Percentiles rank a stretch among this genome's conserved stretches.
phyloP scores from a whole-genome alignment of 768 basidiomycete species.

The Mycena floridula region DNA sequence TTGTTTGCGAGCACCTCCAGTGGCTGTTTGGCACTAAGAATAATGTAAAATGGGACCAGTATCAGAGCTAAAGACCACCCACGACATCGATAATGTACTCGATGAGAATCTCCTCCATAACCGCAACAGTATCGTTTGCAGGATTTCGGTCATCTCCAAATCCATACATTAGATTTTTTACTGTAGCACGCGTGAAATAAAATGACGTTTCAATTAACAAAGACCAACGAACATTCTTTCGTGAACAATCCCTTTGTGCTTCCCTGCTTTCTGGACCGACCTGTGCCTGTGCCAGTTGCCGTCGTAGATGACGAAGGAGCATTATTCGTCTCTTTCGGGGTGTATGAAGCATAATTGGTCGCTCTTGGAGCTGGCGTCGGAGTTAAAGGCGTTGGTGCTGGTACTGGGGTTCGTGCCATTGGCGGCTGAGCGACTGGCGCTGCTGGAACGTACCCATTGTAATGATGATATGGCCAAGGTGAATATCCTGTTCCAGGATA shows the following conservation, averaged over 20 bases:
- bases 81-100: constrained; percentile 74
- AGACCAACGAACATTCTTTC: constrained; percentile 63
- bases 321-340: no score
- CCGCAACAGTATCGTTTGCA: constrained; percentile 59
- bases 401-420: constrained; percentile 22
- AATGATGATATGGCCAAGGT: no score
- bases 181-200: no score
- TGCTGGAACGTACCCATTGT: no score
- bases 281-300: constrained; percentile 30
- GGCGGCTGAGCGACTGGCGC: no score
- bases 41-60: neutral
- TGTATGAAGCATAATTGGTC: constrained; percentile 52
- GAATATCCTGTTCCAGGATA: constrained; percentile 49
- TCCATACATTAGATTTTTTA: constrained; percentile 85
- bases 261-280: constrained; percentile 55
- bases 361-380: constrained; percentile 26
- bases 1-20: constrained; percentile 61
- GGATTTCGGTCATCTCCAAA: constrained; percentile 91
- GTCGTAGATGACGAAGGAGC: constrained; percentile 32
- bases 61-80: constrained; percentile 26
- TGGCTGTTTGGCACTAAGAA: constrained; percentile 65
- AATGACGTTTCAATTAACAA: constrained; percentile 8
- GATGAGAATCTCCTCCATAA: constrained; percentile 15
- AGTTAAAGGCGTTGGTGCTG: constrained; percentile 22
- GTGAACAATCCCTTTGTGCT: constrained; percentile 71